A percentile compares a stretch with the other conserved stretches of the same genome.
These are phyloP conservation scores for Boechera retrofracta DNA, from an alignment of 345 rosid genomes.

Conservation along the genomic window DNA sequence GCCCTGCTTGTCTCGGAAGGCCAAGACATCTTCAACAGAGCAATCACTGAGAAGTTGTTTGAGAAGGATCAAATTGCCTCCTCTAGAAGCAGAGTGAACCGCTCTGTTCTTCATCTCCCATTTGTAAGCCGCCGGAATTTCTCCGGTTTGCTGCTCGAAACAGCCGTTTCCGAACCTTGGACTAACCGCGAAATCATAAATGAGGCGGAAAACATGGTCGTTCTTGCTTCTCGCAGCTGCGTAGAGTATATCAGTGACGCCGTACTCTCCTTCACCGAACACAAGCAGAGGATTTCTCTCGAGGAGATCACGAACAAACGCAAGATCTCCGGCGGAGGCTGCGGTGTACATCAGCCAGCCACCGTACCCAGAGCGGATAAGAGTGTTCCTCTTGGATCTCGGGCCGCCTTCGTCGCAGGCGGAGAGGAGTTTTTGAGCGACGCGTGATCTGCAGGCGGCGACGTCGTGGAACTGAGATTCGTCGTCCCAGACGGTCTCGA, in stretches of 20 bases:
- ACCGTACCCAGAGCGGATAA: slow-evolving; percentile 74
- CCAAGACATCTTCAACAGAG: slow-evolving; percentile 52
- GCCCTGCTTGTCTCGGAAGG: slow-evolving; percentile 74
- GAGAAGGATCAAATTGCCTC: slow-evolving; percentile 66
- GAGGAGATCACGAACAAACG: slow-evolving; percentile 72
- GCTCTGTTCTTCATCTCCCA: slow-evolving; percentile 88
- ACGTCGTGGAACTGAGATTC: slow-evolving; percentile 71
- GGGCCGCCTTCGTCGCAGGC: slow-evolving; percentile 58
- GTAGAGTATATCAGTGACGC: slow-evolving; percentile 84
- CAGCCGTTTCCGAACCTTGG: slow-evolving; percentile 63
- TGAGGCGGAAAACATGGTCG: slow-evolving; percentile 61
- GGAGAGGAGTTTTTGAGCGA: slow-evolving; percentile 67
- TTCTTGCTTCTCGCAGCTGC: slow-evolving; percentile 87
- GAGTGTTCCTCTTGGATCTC: slow-evolving; percentile 55
- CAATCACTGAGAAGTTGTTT: slow-evolving; percentile 61
- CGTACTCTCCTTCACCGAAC: slow-evolving; percentile 95
- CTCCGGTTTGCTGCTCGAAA: slow-evolving; percentile 36
- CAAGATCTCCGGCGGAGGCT: slow-evolving; percentile 85
- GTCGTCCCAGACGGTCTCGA: slow-evolving; percentile 94
- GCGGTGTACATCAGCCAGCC: slow-evolving; percentile 96
- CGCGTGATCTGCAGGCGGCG: slow-evolving; percentile 68
- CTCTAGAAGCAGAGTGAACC: slow-evolving; percentile 89
- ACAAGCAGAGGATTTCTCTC: slow-evolving; percentile 72
- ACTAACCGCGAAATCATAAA: slow-evolving; percentile 69
- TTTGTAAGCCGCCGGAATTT: slow-evolving; percentile 64